Evolutionary conservation across 129 eudicot species (phyloP).

Genomic region (Rutidosis leptorrhynchoides): DNA sequence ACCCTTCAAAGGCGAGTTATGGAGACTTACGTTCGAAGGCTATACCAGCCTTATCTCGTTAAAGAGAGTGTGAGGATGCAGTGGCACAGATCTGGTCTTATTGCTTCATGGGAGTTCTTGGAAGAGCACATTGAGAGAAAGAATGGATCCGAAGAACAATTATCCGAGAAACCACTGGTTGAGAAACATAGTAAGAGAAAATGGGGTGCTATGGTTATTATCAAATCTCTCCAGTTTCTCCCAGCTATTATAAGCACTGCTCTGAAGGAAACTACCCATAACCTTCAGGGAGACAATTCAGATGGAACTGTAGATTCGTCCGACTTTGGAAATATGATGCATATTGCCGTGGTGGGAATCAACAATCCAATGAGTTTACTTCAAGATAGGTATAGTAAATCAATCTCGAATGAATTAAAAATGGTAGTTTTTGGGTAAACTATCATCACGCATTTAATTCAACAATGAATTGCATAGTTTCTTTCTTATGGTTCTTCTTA

Average conservation of each 20-base stretch:
- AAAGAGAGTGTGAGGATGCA: slow-evolving; percentile 96
- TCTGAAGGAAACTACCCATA: slow-evolving; percentile 60
- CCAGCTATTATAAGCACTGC: slow-evolving; percentile 69
- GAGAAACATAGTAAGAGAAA: no score
- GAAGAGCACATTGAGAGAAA: slow-evolving; percentile 65
- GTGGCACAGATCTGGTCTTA: slow-evolving; percentile 98
- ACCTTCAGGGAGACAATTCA: slow-evolving; percentile 26
- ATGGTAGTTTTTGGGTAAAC: no score
- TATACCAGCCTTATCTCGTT: slow-evolving; percentile 97
- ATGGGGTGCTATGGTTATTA: slow-evolving; percentile 99
- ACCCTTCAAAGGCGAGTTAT: slow-evolving; percentile 97
- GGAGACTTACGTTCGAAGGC: slow-evolving; percentile 91
- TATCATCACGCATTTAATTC: no score
- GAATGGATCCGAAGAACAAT: slow-evolving; percentile 37
- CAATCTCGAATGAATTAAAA: no score
- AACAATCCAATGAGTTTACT: slow-evolving; percentile 92
- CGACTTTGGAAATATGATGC: slow-evolving; percentile 77
- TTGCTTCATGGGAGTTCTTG: slow-evolving; percentile 90
- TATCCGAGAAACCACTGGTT: slow-evolving; percentile 33
- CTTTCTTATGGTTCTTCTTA: no score
- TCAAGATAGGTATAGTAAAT: slow-evolving; percentile 98
- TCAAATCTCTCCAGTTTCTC: slow-evolving; percentile 78
- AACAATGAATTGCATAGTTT: no score
- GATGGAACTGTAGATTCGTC: slow-evolving; percentile 29
- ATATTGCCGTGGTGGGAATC: slow-evolving; percentile 85